Evolutionary conservation across 805 yeast genomes (phyloP).

Genomic region (Candida chilensis): DNA sequence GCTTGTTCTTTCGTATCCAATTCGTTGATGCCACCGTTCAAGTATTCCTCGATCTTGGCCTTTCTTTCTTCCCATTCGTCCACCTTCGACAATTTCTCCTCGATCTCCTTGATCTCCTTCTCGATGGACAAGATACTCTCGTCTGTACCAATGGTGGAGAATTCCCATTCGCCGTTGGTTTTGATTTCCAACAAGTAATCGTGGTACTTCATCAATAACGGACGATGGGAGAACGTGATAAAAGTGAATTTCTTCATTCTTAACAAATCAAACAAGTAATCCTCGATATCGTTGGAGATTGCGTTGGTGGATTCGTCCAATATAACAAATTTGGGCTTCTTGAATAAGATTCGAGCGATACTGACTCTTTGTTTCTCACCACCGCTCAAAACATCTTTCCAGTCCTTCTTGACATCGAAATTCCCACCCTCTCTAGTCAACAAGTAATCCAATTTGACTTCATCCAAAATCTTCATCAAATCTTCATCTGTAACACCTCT

Average conservation of each 20-base stretch:
- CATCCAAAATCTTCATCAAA: constrained; percentile 55
- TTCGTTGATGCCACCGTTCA: constrained; percentile 42
- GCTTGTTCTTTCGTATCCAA: too few relatives aligned
- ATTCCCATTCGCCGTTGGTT: constrained; percentile 45
- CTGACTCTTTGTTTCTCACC: constrained; percentile 90
- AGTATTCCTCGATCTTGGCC: constrained; percentile 41
- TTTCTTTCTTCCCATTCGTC: constrained; percentile 53
- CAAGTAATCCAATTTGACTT: constrained; percentile 76
- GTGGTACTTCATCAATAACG: constrained; percentile 77
- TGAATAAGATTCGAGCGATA: constrained; percentile 79
- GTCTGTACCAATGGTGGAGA: constrained; percentile 46
- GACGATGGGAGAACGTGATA: constrained; percentile 78
- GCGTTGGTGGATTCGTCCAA: constrained; percentile 95
- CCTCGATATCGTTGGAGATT: constrained; percentile 84
- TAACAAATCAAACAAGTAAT: constrained; percentile 69
- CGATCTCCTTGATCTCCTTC: constrained; percentile 63
- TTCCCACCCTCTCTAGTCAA: constrained; percentile 52
- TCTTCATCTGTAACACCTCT: constrained; percentile 65
- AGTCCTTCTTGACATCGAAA: constrained; percentile 50
- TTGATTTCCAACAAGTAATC: constrained; percentile 65
- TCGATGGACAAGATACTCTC: constrained; percentile 63
- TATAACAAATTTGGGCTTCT: constrained; percentile 71
- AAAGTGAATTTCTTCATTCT: constrained; percentile 64
- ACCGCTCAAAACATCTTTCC: constrained; percentile 93
- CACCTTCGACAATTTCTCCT: constrained; percentile 49